Evolutionary conservation across 2,329 filamentous ascomycete genomes (phyloP), one percentile per base, ranked within the genome.

Genomic region (Huntiella decipiens): DNA sequence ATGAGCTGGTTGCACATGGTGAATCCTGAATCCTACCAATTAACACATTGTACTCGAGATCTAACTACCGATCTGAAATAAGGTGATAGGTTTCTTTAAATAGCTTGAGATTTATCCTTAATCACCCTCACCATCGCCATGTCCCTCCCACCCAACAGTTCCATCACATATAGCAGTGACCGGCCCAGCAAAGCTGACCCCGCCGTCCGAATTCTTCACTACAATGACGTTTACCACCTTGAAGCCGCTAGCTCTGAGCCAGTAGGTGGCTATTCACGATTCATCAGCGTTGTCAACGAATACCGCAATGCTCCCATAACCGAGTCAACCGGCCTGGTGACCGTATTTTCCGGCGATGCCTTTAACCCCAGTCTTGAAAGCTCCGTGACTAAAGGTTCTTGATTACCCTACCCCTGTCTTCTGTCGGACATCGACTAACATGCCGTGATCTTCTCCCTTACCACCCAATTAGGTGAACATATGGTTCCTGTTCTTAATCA

Each of bases 161-260:
- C 39, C 3, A 39, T 49, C 22, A 49, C 47, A 22, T 49, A 32
- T 32, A 46, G 43, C 32, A 45, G 43, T 13, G 32, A 36, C 6
- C 31, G 48, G 7, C 46, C 49, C 5, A 50, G 52, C 4, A 47
- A 52, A 6, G 51, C 55, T 3, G 54, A 59, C 11, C 82, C 84
- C 38, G 80, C 85, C 58, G 63, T 94, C 43, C 77, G 86, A n/a
- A 62, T 94, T 46, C 59, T 93, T 31, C 87, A 94, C 63, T 94
- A 81, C 68, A 94, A 94, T 61, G 86, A 95, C 62, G 86, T 94
- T 50, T 94, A 94, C 60, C 87, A 94, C 55, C 73, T 94, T 45
- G 85, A 93, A 53, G 58, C 63, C 2, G 67, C 68, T 2, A 86
- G 82, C 19, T 75, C 80, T 12, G 84, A 93, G 57, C 87, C 87